Evolutionary conservation across 345 rosid genomes (phyloP), one percentile per base, ranked within the genome.

Genomic region (Luvunga scandens): DNA sequence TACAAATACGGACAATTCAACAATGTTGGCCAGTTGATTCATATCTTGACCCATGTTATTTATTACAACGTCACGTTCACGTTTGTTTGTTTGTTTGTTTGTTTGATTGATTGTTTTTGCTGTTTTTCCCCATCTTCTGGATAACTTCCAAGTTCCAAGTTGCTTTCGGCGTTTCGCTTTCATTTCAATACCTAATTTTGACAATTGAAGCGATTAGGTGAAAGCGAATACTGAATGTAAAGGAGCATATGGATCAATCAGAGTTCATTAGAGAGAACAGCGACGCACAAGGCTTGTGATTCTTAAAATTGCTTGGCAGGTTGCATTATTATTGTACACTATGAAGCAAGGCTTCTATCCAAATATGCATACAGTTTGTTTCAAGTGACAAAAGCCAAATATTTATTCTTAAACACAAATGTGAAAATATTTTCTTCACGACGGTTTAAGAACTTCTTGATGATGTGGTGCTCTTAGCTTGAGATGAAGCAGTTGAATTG

Each of bases 391-490:
- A 8, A 53, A 62, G 27, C 14, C 1, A 12, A 27, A 48, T 69
- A 69, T 4, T 6, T 6, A 24, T 24, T n/a, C 61, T 22, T 56
- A 48, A 72, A 69, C 73, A 45, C 34, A 48, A 6, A 6, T 36
- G 8, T 38, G 36, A 25, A 72, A 27, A 61, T 60, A 73, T 28
- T 61, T n/a, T 30, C 70, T 42, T 39, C 38, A 0, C 4, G 55
- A 5, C 24, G 59, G 10, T 77, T 72, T 72, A 66, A 66, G 87
- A 39, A 73, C 67, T 66, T 21, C 12, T 42, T 22, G 82, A 57
- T 59, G 87, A 83, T 59, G 83, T 55, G 72, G 14, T 69, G 77
- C 75, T 90, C 71, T 85, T 87, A 9, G 77, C 48, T 66, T 83
- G 86, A 31, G 85, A 69, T 22, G 88, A 78, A 42, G 82, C 67